phyloP scores from a whole-genome alignment of 2,329 filamentous ascomycete genomes.

The Thermoascus crustaceus region DNA sequence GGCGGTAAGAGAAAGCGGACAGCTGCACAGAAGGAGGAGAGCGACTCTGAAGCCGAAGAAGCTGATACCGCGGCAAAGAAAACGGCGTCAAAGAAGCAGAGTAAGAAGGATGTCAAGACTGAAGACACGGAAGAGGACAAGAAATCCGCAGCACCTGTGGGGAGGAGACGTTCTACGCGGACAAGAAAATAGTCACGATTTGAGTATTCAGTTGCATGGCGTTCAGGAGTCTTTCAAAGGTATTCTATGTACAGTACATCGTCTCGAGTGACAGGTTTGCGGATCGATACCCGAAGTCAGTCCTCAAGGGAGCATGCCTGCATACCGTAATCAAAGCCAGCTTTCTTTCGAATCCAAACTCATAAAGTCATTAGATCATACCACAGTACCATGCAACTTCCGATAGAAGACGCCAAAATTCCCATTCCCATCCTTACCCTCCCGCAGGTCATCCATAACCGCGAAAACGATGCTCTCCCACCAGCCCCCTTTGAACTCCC shows the following conservation, averaged over 20 bases:
- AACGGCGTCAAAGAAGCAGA: constrained; percentile 16
- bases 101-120: constrained; percentile 14
- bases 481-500: constrained; percentile 57
- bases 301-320: no score
- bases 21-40: constrained; percentile 19
- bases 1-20: constrained; percentile 26
- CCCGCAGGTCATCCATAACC: constrained; percentile 37
- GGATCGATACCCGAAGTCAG: no score
- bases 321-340: no score
- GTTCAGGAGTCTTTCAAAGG: neutral
- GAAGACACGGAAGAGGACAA: constrained; percentile 16
- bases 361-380: constrained; percentile 11
- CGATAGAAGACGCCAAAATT: constrained; percentile 26
- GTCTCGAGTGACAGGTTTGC: no score
- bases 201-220: constrained; percentile 6
- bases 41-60: constrained; percentile 17
- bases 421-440: constrained; percentile 17
- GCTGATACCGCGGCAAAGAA: constrained; percentile 17
- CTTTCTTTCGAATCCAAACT: no score
- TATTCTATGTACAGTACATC: no score
- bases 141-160: constrained; percentile 6
- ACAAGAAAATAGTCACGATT: constrained; percentile 14
- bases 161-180: constrained; percentile 24
- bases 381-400: constrained; percentile 20
- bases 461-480: constrained; percentile 60